Evolutionary conservation across 1,284 basidiomycete genomes (phyloP).

Genomic region (Puccinia hordei): DNA sequence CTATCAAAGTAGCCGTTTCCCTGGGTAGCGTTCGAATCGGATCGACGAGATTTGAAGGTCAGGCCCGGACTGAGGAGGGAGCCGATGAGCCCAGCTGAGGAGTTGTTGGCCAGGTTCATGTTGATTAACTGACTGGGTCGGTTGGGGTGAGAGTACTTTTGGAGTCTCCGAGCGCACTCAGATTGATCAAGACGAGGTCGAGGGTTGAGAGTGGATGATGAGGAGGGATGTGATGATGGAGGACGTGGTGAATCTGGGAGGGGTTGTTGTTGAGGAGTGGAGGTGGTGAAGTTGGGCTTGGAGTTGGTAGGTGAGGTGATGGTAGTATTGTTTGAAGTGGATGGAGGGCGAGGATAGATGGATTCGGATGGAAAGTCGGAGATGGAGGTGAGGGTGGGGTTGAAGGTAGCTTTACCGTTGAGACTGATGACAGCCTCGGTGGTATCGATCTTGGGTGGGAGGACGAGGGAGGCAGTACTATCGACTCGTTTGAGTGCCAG

Average conservation of each 20-base stretch:
- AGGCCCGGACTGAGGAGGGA: slow-evolving; percentile 42
- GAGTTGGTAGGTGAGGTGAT: background rate
- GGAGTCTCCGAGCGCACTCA: slow-evolving; percentile 28
- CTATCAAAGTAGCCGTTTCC: slow-evolving; percentile 41
- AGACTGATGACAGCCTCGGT: slow-evolving; percentile 39
- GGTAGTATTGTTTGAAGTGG: background rate
- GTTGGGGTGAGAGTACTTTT: background rate
- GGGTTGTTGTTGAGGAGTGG: too few species aligned
- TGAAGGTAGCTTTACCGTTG: slow-evolving; percentile 33
- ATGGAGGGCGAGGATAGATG: too few species aligned
- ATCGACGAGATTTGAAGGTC: slow-evolving; percentile 29
- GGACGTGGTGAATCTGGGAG: background rate
- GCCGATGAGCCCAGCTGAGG: slow-evolving; percentile 7
- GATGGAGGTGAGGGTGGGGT: slow-evolving; percentile 42
- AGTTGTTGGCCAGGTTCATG: slow-evolving; percentile 4
- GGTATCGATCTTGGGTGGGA: slow-evolving; percentile 44
- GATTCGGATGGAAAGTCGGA: slow-evolving; percentile 20
- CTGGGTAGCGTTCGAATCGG: background rate
- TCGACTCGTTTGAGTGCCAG: slow-evolving; percentile 21
- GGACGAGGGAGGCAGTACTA: slow-evolving; percentile 31
- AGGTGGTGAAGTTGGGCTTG: background rate
- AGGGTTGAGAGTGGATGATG: background rate
- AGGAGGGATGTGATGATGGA: background rate
- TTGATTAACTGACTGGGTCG: background rate
- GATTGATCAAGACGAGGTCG: background rate